Evolutionary conservation across 768 basidiomycete species (phyloP).

Genomic region (Russula abietina): DNA sequence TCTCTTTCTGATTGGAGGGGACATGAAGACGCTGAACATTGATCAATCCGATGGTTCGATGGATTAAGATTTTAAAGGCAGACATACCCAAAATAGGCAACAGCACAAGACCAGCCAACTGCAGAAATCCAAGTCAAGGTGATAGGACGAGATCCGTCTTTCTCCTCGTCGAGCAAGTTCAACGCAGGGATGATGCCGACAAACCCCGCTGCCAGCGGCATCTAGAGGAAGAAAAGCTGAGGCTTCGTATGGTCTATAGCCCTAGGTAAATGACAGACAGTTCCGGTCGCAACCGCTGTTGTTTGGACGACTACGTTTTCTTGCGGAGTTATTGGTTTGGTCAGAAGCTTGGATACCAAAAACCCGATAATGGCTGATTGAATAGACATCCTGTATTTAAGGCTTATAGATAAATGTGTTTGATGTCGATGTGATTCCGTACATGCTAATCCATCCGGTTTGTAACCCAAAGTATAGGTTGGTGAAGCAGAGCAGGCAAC

Average conservation of each 20-base stretch:
- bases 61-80: background rate
- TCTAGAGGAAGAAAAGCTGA: conserved; percentile 33
- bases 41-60: conserved; percentile 5
- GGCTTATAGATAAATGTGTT: background rate
- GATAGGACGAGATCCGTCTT: conserved; percentile 75
- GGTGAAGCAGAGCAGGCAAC: conserved; percentile 85
- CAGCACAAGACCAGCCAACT: conserved; percentile 80
- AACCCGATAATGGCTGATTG: conserved; percentile 93
- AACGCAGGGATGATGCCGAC: conserved; percentile 93
- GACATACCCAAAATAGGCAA: conserved; percentile 85
- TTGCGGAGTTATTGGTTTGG: conserved; percentile 73
- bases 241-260: background rate
- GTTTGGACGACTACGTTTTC: conserved; percentile 94
- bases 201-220: conserved; percentile 83
- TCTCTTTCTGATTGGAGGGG: conserved; percentile 91
- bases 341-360: conserved; percentile 70
- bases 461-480: conserved; percentile 86
- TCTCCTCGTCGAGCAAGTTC: conserved; percentile 60
- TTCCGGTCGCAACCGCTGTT: conserved; percentile 90
- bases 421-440: conserved; percentile 27
- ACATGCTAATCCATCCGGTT: conserved; percentile 90
- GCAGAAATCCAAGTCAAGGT: conserved; percentile 66
- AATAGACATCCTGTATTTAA: conserved; percentile 74
- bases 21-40: conserved; percentile 75
- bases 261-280: conserved; percentile 29